Conservation (phyloP, 2,329 filamentous ascomycete genomes). For the Xenosphaeropsis pyriputrescens region DNA sequence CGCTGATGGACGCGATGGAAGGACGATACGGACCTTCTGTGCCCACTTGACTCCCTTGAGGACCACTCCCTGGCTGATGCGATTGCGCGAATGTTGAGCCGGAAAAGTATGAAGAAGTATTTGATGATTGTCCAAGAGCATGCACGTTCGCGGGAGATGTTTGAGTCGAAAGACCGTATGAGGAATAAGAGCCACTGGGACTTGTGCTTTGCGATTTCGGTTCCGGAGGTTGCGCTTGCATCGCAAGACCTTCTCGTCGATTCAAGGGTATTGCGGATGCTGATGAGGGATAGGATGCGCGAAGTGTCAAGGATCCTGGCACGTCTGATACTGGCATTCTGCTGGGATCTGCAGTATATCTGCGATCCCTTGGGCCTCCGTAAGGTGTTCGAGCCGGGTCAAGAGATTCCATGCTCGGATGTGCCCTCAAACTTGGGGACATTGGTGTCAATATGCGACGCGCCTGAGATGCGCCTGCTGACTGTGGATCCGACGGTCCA, state of each 20-base stretch:
- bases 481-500: no score
- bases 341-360: slow-evolving; percentile 5
- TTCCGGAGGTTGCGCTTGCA: slow-evolving; percentile 24
- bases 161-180: slow-evolving; percentile 25
- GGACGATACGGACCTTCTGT: slow-evolving; percentile 19
- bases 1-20: slow-evolving; percentile 9
- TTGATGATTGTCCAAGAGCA: slow-evolving; percentile 10
- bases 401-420: no score
- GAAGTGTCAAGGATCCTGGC: no score
- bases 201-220: slow-evolving; percentile 23
- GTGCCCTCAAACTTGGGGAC: no score
- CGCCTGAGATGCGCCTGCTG: no score
- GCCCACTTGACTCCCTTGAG: slow-evolving; percentile 1
- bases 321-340: slow-evolving; percentile 7
- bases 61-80: slow-evolving; percentile 13
- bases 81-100: slow-evolving; percentile 11
- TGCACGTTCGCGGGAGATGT: slow-evolving; percentile 19
- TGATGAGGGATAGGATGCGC: slow-evolving; percentile 20
- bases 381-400: no score
- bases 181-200: slow-evolving; percentile 30
- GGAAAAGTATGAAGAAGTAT: slow-evolving; percentile 13
- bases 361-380: no score
- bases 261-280: slow-evolving; percentile 19
- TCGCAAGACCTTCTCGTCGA: slow-evolving; percentile 16
- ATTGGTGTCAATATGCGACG: no score